These are phyloP conservation scores for Pyracantha coccinea DNA, from an alignment of 331 rosid genomes.

Conservation along the genomic window DNA sequence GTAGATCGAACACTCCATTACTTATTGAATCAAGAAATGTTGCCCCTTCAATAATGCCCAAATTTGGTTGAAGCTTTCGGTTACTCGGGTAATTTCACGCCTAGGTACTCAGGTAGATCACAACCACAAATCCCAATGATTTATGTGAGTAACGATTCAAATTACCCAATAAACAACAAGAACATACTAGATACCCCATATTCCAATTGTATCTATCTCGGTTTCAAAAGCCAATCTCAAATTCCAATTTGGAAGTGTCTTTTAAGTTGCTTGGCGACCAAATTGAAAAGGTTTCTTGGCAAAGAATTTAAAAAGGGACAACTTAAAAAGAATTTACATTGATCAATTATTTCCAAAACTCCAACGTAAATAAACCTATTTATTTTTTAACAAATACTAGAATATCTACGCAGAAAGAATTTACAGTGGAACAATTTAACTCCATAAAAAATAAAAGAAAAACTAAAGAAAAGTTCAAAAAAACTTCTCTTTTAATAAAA, in stretches of 20 bases:
- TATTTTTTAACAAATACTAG: too few species aligned
- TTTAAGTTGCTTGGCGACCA: background rate
- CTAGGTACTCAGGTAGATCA: background rate
- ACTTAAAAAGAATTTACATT: too few species aligned
- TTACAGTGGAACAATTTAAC: background rate
- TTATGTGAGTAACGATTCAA: background rate
- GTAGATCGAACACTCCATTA: background rate
- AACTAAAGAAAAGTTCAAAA: too few species aligned
- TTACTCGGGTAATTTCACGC: background rate
- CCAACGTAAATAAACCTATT: too few species aligned
- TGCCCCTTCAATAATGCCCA: background rate
- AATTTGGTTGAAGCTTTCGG: background rate
- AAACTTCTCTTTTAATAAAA: too few species aligned
- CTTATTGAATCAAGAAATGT: background rate
- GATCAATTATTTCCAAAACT: too few species aligned
- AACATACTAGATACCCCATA: background rate
- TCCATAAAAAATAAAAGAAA: too few species aligned
- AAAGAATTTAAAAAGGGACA: too few species aligned
- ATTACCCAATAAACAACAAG: background rate
- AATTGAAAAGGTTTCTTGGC: background rate
- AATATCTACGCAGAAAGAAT: background rate
- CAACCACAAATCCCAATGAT: background rate
- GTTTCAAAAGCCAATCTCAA: background rate
- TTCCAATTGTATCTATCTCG: background rate
- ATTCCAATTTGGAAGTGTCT: background rate